Percentiles rank a stretch among this genome's conserved stretches.
These are phyloP conservation scores for Mycothermus thermophilus DNA, from an alignment of 495 filamentous ascomycete species.

Conservation along the genomic window DNA sequence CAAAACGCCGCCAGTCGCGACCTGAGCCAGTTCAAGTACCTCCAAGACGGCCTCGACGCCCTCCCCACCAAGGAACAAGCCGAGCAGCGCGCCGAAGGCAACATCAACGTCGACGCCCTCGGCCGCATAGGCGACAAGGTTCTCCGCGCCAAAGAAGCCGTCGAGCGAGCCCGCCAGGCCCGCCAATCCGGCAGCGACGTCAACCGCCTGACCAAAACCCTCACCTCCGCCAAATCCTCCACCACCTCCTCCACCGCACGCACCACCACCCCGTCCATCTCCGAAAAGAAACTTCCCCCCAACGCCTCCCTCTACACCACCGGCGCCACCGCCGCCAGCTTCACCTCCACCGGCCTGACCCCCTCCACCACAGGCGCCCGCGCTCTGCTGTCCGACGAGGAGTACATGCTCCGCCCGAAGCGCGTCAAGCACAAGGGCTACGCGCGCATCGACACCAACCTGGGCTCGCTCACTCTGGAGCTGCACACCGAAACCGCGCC, in stretches of 20 bases:
- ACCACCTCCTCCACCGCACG: conserved; percentile 8
- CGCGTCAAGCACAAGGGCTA: conserved; percentile 84
- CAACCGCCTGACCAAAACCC: conserved; percentile 32
- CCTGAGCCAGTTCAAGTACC: conserved; percentile 76
- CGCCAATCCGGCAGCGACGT: conserved; percentile 34
- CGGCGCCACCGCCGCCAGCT: conserved; percentile 80
- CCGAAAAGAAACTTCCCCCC: conserved; percentile 45
- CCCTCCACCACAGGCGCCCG: conserved; percentile 77
- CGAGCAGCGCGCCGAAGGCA: conserved; percentile 41
- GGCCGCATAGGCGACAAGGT: conserved; percentile 74
- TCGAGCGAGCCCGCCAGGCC: conserved; percentile 60
- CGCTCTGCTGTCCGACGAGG: conserved; percentile 77
- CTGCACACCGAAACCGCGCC: conserved; percentile 84
- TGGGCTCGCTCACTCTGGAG: conserved; percentile 75
- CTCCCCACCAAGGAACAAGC: conserved; percentile 40
- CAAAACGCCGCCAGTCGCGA: conserved; percentile 78
- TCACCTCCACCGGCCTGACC: conserved; percentile 88
- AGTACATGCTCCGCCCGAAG: conserved; percentile 84
- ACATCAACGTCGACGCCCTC: conserved; percentile 61
- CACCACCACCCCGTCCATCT: conserved; percentile 27
- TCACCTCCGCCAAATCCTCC: conserved; percentile 18
- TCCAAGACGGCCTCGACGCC: conserved; percentile 66
- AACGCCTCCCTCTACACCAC: conserved; percentile 87
- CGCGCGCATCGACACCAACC: conserved; percentile 69
- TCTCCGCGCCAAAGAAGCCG: conserved; percentile 79